Base-by-base conservation (phyloP, 371 early-diverging fungal species). In the Chytridium lagenaria region DNA sequence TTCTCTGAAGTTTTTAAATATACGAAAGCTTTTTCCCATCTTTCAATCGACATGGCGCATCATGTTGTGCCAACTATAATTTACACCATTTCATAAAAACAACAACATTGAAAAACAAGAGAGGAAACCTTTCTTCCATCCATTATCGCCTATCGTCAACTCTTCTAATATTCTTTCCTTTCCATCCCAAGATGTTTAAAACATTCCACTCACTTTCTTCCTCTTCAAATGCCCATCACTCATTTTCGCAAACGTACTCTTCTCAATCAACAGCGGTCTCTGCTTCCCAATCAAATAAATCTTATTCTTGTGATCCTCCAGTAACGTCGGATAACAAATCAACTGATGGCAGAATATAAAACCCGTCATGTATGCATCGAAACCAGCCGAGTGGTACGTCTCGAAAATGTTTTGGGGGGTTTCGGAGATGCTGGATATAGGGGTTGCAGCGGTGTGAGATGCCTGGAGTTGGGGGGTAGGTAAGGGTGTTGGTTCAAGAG, bases 311-410 rank as follows among this genome's bases (percentile, higher is more conserved):
- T 74, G 70, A 38, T 78, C 50, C n/a, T 67, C 50, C 38, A 65
- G 63, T 5, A 59, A 30, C n/a, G 30, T 26, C n/a, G 59, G 39
- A 30, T 74, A 50, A n/a, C 7, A 51, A n/a, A 65, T 19, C 5
- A 69, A 10, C 61, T 90, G 85, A 69, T 87, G 88, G 51, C 88
- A 88, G 78, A 92, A 96, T 5, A 92, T 80, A 64, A 85, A 95
- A 0, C 91, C 95, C 0, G 98, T 98, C 98, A 98, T 98, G 79
- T 86, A 96, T 0, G 98, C 92, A 79, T 98, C 98, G 81, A 90
- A 94, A 68, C 90, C 89, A 0, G 97, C 93, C 0, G 94, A 90
- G 74, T 98, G 97, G 68, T 89, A 89, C 0, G 73, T 75, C 69
- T 81, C 77, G 57, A 85, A 78, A 1, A 80, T 38, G n/a, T n/a